These are phyloP conservation scores for Penicillium paxilli DNA, from an alignment of 495 filamentous ascomycete species.

Conservation along the genomic window DNA sequence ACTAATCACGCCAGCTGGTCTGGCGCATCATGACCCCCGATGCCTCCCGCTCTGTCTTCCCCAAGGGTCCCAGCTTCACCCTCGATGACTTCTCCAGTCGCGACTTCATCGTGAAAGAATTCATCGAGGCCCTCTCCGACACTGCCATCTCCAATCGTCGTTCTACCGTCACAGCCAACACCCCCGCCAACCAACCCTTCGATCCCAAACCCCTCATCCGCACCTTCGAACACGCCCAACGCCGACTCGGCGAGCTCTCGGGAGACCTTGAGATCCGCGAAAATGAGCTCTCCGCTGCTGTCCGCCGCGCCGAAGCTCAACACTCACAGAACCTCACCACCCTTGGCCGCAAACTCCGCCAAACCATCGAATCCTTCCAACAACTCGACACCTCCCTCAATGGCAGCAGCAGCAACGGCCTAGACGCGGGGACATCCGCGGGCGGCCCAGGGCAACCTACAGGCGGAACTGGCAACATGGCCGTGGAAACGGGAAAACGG, in stretches of 20 bases:
- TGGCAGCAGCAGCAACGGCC: slow-evolving; percentile 33
- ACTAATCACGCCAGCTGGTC: too few relatives aligned
- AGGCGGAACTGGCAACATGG: slow-evolving; percentile 79
- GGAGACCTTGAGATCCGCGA: slow-evolving; percentile 84
- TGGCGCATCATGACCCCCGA: slow-evolving; percentile 35
- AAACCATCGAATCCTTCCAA: slow-evolving; percentile 88
- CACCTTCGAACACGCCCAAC: slow-evolving; percentile 86
- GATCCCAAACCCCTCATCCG: slow-evolving; percentile 97
- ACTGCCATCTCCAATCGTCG: slow-evolving; percentile 76
- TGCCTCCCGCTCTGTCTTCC: slow-evolving; percentile 65
- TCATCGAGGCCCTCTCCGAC: slow-evolving; percentile 91
- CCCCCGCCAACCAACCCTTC: slow-evolving; percentile 71
- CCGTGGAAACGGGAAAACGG: slow-evolving; percentile 91
- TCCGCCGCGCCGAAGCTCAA: slow-evolving; percentile 87
- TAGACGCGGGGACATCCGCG: slow-evolving; percentile 55
- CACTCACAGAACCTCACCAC: slow-evolving; percentile 86
- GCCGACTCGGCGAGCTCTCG: slow-evolving; percentile 74
- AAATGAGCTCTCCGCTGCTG: slow-evolving; percentile 84
- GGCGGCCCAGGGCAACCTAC: too few relatives aligned
- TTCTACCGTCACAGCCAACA: slow-evolving; percentile 45
- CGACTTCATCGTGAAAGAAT: slow-evolving; percentile 97
- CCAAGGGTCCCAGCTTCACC: slow-evolving; percentile 75
- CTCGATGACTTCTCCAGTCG: slow-evolving; percentile 81
- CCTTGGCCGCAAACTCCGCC: slow-evolving; percentile 81
- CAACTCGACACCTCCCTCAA: slow-evolving; percentile 79